phyloP scores from a whole-genome alignment of 1,139 yeast genomes.

The Pneumocystis oryctolagi region DNA sequence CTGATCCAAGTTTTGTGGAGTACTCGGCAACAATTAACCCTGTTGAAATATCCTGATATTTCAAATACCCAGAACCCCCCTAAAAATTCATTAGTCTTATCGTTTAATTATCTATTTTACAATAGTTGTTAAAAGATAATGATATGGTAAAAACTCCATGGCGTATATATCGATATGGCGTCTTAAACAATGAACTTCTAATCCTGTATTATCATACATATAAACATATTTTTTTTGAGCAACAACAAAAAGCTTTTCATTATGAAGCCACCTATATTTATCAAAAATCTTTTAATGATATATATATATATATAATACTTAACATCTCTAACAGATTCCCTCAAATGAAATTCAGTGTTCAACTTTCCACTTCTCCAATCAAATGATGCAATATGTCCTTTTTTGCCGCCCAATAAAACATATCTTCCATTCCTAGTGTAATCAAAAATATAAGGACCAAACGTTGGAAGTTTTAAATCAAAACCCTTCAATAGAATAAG shows the following conservation, averaged over 20 bases:
- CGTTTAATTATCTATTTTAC: slow-evolving; percentile 27
- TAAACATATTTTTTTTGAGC: slow-evolving; percentile 93
- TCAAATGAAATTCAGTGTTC: slow-evolving; percentile 66
- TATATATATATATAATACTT: slow-evolving; percentile 24
- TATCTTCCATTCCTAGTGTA: slow-evolving; percentile 80
- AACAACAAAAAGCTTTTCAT: slow-evolving; percentile 86
- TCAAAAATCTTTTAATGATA: neutral
- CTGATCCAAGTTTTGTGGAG: slow-evolving; percentile 80
- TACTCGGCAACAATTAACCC: slow-evolving; percentile 73
- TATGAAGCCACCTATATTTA: slow-evolving; percentile 45
- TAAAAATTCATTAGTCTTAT: slow-evolving; percentile 30
- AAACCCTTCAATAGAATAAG: slow-evolving; percentile 34
- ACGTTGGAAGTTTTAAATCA: slow-evolving; percentile 54
- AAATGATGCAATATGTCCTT: slow-evolving; percentile 90
- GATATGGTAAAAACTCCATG: slow-evolving; percentile 83
- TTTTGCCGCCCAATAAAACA: slow-evolving; percentile 67
- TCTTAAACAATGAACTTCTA: slow-evolving; percentile 79
- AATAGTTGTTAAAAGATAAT: slow-evolving; percentile 64
- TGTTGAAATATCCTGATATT: slow-evolving; percentile 90
- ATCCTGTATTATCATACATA: slow-evolving; percentile 80
- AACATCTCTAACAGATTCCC: slow-evolving; percentile 82
- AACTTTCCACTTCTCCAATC: slow-evolving; percentile 87
- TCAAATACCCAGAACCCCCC: slow-evolving; percentile 51
- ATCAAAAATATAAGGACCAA: slow-evolving; percentile 76
- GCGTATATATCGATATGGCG: slow-evolving; percentile 77